A percentile compares a stretch with the other conserved stretches of the same genome.
These are phyloP conservation scores for Dactylis glomerata DNA, from an alignment of 176 grass and related monocot species.

Conservation along the genomic window DNA sequence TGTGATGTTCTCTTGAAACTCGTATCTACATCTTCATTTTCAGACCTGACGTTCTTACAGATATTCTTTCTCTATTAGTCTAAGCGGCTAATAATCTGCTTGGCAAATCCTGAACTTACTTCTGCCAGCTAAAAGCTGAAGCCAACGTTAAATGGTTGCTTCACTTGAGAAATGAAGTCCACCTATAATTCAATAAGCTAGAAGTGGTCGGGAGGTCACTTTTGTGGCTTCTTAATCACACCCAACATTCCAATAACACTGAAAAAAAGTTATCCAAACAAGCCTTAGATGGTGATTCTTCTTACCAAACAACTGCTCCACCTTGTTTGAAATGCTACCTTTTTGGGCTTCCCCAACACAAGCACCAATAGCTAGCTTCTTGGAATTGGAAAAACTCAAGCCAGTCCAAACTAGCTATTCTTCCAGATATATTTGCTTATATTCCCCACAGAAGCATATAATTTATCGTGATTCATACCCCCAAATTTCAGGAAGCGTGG, in stretches of 20 bases:
- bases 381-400: not conserved
- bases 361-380: not conserved
- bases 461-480: slow-evolving; percentile 24
- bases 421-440: not conserved
- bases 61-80: not conserved
- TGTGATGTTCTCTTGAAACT: not conserved
- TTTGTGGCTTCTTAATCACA: slow-evolving; percentile 2
- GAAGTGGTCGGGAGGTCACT: not conserved
- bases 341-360: not conserved
- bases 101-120: not conserved
- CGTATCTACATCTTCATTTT: slow-evolving; percentile 1
- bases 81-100: not conserved
- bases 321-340: not conserved
- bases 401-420: not conserved
- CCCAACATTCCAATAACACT: not conserved
- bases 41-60: not conserved
- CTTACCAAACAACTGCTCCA: not conserved
- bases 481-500: slow-evolving; percentile 89
- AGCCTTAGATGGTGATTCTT: not conserved
- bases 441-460: slow-evolving; percentile 8
- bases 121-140: not conserved
- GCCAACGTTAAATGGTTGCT: not conserved
- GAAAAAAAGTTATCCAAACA: not conserved
- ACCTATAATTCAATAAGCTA: not conserved
- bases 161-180: not conserved